Evolutionary conservation across 441 rosid genomes (phyloP).

Genomic region (Brassica balearica): DNA sequence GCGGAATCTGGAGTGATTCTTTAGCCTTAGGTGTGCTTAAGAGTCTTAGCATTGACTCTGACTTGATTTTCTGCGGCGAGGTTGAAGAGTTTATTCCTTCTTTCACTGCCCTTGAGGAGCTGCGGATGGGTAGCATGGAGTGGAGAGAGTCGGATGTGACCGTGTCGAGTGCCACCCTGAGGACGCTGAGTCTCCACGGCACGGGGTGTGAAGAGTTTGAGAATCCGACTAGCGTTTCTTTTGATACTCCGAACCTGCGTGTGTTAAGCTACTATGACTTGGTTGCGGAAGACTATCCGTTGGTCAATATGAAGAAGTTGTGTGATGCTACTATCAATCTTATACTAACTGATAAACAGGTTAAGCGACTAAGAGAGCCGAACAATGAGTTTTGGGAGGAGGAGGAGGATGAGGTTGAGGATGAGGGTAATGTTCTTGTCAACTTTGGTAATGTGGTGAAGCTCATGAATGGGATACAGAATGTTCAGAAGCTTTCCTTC

Average conservation of each 20-base stretch:
- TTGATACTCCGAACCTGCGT: background rate
- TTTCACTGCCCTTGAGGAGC: slow-evolving; percentile 29
- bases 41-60: slow-evolving; percentile 14
- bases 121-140: background rate
- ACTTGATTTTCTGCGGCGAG: background rate
- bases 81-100: slow-evolving; percentile 13
- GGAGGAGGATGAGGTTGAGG: background rate
- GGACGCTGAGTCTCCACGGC: background rate
- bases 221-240: background rate
- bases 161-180: background rate
- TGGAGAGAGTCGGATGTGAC: slow-evolving; percentile 1
- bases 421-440: slow-evolving; percentile 10
- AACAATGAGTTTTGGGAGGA: background rate
- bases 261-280: background rate
- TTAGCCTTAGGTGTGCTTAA: slow-evolving; percentile 20
- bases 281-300: background rate
- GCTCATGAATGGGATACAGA: slow-evolving; percentile 23
- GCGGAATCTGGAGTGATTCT: background rate
- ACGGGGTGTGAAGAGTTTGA: background rate
- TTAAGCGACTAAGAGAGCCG: background rate
- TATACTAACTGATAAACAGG: slow-evolving; percentile 2
- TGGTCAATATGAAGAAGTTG: background rate
- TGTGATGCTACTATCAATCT: background rate
- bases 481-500: slow-evolving; percentile 12
- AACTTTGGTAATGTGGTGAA: slow-evolving; percentile 27